phyloP scores from a whole-genome alignment of 2,329 filamentous ascomycete species.

The Sclerotinia trifoliorum region DNA sequence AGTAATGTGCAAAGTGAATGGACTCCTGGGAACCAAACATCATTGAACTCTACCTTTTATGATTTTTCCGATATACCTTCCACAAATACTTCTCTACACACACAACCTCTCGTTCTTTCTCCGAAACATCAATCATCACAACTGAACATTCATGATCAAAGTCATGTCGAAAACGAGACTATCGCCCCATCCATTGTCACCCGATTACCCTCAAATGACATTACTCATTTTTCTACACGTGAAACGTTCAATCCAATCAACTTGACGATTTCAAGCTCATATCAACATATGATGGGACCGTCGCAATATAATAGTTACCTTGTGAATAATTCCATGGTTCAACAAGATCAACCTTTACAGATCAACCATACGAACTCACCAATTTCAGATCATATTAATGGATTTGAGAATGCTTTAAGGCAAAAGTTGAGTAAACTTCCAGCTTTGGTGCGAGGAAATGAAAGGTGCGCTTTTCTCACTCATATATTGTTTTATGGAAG shows the following conservation, averaged over 20 bases:
- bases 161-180: neutral
- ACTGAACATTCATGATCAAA: neutral
- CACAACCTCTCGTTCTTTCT: slow-evolving; percentile 3
- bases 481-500: neutral
- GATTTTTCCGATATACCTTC: slow-evolving; percentile 8
- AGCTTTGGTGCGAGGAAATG: slow-evolving; percentile 1
- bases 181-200: neutral
- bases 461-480: slow-evolving; percentile 14
- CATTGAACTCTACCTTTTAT: slow-evolving; percentile 1
- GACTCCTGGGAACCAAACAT: neutral
- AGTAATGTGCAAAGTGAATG: neutral
- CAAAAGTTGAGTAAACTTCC: neutral
- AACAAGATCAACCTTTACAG: neutral
- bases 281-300: slow-evolving; percentile 17
- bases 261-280: neutral
- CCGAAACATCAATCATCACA: neutral
- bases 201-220: slow-evolving; percentile 10
- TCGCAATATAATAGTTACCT: slow-evolving; percentile 13
- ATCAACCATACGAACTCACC: slow-evolving; percentile 6
- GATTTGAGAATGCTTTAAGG: slow-evolving; percentile 15
- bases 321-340: neutral
- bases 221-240: neutral
- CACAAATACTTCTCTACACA: neutral
- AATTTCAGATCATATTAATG: slow-evolving; percentile 18
- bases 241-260: neutral